Evolutionary conservation across 73 alveolate genomes (phyloP), one percentile per base, ranked within the genome.

Genomic region (Uronychia binucleata): DNA sequence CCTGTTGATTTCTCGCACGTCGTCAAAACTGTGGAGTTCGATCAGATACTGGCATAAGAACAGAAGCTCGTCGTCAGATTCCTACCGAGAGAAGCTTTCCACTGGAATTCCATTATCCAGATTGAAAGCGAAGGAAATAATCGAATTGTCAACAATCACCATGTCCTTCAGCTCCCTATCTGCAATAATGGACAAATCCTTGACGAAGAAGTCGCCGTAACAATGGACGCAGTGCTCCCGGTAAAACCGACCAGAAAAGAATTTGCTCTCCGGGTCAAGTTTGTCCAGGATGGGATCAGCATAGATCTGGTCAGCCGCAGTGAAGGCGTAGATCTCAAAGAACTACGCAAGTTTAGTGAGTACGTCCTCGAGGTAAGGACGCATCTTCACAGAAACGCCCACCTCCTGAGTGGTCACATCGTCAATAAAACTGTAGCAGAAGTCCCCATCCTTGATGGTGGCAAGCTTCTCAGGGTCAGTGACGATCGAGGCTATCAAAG

Each of bases 41-140:
- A 74, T 80, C 1, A 90, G 86, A 60, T 80, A 90, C 33, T 88
- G 34, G n/a, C 83, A 78, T 76, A 90, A 33, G 81, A 58, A 90
- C 75, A 78, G 29, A 14, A 90, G 77, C 87, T 90, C 95, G 60
- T 79, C 89, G 77, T 90, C 95, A 26, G 58, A 34, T 28, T 80
- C 85, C 58, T 27, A 77, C 80, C 92, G 79, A 27, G 33, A 57
- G 78, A 67, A 90, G 76, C 81, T 90, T 19, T 82, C 67, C 5
- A 85, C 77, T 8, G 93, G 93, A 57, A 87, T 87, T 58, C 93
- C 93, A 82, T 87, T 87, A 26, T 82, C 82, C 35, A 87, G 35
- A 25, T 87, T 86, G 31, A 82, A 82, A 27, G 93, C 82, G 59
- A 87, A 87, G 58, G 87, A 82, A 58, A 81, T 57, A 33, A 82